Conservation (phyloP, 176 grass and related monocot genomes). For the Aegilops speltoides region DNA sequence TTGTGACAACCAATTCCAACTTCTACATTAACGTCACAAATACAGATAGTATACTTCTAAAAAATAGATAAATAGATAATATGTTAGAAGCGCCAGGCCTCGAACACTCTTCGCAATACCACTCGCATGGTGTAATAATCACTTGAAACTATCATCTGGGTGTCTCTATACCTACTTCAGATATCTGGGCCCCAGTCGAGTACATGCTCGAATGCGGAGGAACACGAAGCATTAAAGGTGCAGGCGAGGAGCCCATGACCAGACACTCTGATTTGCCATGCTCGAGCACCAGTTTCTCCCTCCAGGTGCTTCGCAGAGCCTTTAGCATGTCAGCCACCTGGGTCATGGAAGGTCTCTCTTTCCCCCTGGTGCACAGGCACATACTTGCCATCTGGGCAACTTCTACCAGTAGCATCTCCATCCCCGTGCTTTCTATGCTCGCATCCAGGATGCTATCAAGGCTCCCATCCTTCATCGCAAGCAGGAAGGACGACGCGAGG, state of each 20-base stretch:
- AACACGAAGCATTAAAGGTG: not conserved
- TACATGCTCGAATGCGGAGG: not conserved
- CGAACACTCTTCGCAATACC: not conserved
- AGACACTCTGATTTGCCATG: not conserved
- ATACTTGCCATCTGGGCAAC: not conserved
- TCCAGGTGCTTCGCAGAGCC: not conserved
- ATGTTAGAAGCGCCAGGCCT: not conserved
- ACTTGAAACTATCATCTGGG: not conserved
- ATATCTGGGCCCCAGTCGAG: not conserved
- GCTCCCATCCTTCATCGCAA: not conserved
- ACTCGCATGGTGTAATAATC: not conserved
- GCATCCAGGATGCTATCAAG: not conserved
- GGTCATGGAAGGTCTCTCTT: not conserved
- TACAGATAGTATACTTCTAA: not conserved
- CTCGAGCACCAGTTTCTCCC: not conserved
- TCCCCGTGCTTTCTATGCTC: not conserved
- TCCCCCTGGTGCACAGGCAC: not conserved
- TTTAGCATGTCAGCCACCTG: not conserved
- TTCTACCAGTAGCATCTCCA: not conserved
- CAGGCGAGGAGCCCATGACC: not conserved
- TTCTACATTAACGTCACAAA: not conserved
- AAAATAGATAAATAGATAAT: not conserved
- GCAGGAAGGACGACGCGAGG: not conserved
- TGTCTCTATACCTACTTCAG: not conserved
- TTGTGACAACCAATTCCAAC: not conserved